Conservation (phyloP, 805 yeast genomes). For the Ogataea dorogensis region DNA sequence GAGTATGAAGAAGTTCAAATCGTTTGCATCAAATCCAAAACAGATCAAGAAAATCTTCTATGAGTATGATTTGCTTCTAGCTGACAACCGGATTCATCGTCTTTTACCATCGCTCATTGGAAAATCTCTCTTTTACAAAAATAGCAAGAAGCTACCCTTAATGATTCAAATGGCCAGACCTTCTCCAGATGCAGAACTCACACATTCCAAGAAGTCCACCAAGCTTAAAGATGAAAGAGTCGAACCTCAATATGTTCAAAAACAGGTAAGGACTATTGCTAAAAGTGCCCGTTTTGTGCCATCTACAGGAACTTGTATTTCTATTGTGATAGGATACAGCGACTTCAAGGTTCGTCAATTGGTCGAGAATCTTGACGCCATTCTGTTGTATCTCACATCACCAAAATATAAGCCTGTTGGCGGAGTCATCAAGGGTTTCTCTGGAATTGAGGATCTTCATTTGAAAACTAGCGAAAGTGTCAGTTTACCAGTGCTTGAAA, state of each 20-base stretch:
- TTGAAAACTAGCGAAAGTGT: constrained; percentile 67
- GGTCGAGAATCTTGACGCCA: constrained; percentile 51
- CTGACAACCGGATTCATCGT: constrained; percentile 67
- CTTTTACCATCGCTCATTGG: constrained; percentile 59
- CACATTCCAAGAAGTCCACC: constrained; percentile 34
- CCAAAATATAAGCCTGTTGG: constrained; percentile 52
- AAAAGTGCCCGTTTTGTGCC: constrained; percentile 64
- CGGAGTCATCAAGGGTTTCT: constrained; percentile 48
- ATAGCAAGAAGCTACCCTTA: constrained; percentile 64
- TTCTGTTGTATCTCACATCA: constrained; percentile 47
- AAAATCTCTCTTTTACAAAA: constrained; percentile 53
- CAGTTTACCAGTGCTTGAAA: constrained; percentile 52
- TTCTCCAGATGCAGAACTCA: constrained; percentile 32
- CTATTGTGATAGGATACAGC: constrained; percentile 58
- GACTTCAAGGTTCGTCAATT: constrained; percentile 44
- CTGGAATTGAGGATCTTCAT: constrained; percentile 49
- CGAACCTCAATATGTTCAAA: constrained; percentile 61
- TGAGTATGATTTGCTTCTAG: constrained; percentile 65
- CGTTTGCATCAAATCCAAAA: constrained; percentile 42
- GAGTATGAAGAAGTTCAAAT: constrained; percentile 55
- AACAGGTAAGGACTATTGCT: constrained; percentile 63
- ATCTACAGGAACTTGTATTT: constrained; percentile 55
- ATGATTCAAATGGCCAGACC: constrained; percentile 61
- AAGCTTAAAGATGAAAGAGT: constrained; percentile 56
- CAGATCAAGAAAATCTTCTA: constrained; percentile 48